Base-by-base conservation (phyloP, 2,329 filamentous ascomycete genomes). In the Remersonia thermophila region DNA sequence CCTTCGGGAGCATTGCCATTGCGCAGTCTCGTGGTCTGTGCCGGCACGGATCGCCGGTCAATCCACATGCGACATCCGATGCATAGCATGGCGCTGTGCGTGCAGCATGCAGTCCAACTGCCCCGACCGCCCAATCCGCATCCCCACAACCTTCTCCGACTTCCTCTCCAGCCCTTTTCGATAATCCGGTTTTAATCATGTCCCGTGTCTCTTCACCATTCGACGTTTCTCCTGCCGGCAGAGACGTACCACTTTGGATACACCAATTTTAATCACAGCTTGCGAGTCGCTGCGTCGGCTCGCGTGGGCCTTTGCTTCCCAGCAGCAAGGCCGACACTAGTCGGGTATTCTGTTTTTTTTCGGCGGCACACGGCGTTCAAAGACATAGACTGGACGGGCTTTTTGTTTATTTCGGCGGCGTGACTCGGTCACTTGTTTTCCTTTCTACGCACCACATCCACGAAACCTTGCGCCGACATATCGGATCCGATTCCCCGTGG, bases 241-340 rank as follows among this genome's bases (percentile, higher is more conserved):
- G 42, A 38, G 33, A 20, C 46, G 49, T n/a, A n/a, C n/a, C n/a
- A n/a, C n/a, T 54, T 52, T 46, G 49, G 47, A 47, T 51, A 52
- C 46, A 48, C 35, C 42, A 48, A n/a, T n/a, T 52, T 54, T 57
- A 57, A 58, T 57, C 49, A 44, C 44, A 44, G 47, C 51, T 51
- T 44, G 44, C 42, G 43, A 45, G 38, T 48, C 44, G 46, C 50
- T 50, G 9, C 27, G 14, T 2, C 27, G 27, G 51, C 34, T 52
- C 39, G 43, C 43, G 40, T 44, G 40, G 55, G 55, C 55, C 41
- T 38, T 50, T 50, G 47, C 46, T 50, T 51, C 47, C 45, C 47
- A 50, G 48, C 28, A 51, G 47, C 48, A 49, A 48, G 42, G 30
- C n/a, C n/a, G n/a, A n/a, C n/a, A n/a, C n/a, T 30, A 32, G 27